A percentile compares a stretch with the other conserved stretches of the same genome.
Conservation (phyloP, 257 asterid genomes). For the Solanum tarapatanum region DNA sequence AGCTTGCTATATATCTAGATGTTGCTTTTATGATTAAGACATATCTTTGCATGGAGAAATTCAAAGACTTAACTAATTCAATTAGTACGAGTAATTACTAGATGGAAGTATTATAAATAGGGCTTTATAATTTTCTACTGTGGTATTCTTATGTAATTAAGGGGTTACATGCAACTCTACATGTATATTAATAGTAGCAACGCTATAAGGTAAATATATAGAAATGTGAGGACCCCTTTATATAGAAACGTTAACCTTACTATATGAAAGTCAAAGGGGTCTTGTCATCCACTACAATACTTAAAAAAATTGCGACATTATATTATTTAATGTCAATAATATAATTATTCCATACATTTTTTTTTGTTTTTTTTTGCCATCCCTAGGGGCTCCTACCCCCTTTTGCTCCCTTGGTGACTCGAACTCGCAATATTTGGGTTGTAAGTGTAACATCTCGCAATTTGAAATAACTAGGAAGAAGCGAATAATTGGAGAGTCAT, state of each 20-base stretch:
- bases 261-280: not conserved
- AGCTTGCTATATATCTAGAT: not conserved
- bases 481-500: too few relatives aligned
- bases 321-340: too few relatives aligned
- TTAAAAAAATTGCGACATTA: not conserved
- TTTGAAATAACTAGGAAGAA: too few relatives aligned
- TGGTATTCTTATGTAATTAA: not conserved
- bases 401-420: too few relatives aligned
- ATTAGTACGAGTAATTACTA: not conserved
- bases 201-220: not conserved
- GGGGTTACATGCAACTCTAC: not conserved
- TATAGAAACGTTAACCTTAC: not conserved
- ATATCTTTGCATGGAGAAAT: not conserved
- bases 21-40: not conserved
- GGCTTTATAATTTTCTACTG: not conserved
- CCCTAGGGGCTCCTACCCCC: too few relatives aligned
- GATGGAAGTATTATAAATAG: not conserved
- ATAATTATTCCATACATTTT: too few relatives aligned
- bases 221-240: not conserved
- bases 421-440: too few relatives aligned
- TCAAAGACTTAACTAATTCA: not conserved
- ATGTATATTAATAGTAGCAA: not conserved
- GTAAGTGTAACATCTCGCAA: too few relatives aligned
- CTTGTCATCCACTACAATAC: not conserved
- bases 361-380: too few relatives aligned